Base-by-base conservation (phyloP, 2,329 filamentous ascomycete species). In the Tothia fuscella region DNA sequence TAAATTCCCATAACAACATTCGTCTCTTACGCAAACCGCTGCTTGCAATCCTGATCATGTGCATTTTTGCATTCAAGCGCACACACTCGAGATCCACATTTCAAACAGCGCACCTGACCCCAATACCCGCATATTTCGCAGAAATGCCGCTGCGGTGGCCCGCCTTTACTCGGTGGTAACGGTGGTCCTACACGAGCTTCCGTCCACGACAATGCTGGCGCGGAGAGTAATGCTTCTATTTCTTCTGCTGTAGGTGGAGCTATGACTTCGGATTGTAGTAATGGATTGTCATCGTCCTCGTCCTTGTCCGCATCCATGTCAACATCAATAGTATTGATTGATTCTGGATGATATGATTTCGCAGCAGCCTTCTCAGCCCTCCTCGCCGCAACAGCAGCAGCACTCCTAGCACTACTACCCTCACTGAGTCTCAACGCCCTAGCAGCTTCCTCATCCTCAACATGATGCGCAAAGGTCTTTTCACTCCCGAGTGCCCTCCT, bases 61-160 rank as follows among this genome's bases (percentile, higher is more conserved):
- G 72, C 67, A 53, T 77, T 76, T 51, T 86, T 68, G 53, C 83
- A 88, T 45, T 83, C 78, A 49, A 88, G 59, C 29, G 81, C 82
- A 57, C 83, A 89, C n/a, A 84, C 77, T 51, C 79, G 70, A 34
- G 73, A 74, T n/a, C 82, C 82, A 60, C 83, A 89, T 64, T 82
- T 84, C 57, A 79, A 72, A 62, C 83, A 89, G 58, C 71, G 73
- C 34, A 85, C 78, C 30, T 78, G 66, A 2, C 82, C 83, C 82
- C 83, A 88, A 60, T 87, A 88, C 12, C 83, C 83, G 55, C 83
- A 89, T 24, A 86, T 76, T 55, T 80, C 80, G 60, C 83, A 89
- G 57, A 88, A 89, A 26, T 66, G 64, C 45, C 82, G 67, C 41
- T 62, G 60, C 35, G 65, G 64, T 2, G 80, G 78, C 7, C 55